A percentile compares a stretch with the other conserved stretches of the same genome.
phyloP scores from a whole-genome alignment of 495 filamentous ascomycete species.

The Neurospora sp. region DNA sequence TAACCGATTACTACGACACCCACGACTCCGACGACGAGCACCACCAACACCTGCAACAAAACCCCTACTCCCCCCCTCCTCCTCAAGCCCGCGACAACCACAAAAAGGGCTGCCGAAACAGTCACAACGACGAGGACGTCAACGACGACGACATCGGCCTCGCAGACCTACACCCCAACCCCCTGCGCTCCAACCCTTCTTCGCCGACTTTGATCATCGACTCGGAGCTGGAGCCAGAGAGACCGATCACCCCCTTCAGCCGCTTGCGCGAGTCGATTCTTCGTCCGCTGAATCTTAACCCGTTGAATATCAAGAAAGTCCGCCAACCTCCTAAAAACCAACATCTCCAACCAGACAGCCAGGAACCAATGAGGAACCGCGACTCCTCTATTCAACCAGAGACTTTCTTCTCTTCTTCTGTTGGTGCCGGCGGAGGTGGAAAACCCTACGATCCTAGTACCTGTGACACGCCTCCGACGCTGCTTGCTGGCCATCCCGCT shows the following conservation, averaged over 20 bases:
- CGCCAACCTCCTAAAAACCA: slow-evolving; percentile 7
- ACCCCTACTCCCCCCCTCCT: neutral
- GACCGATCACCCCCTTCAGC: slow-evolving; percentile 21
- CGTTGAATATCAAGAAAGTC: slow-evolving; percentile 16
- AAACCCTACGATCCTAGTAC: slow-evolving; percentile 43
- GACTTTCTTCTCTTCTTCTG: slow-evolving; percentile 34
- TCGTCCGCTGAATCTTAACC: slow-evolving; percentile 32
- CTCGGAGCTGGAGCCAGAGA: neutral
- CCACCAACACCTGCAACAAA: slow-evolving; percentile 8
- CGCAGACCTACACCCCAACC: slow-evolving; percentile 33
- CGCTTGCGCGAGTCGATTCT: slow-evolving; percentile 25
- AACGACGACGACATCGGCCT: slow-evolving; percentile 12
- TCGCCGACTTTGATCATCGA: neutral
- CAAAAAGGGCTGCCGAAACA: slow-evolving; percentile 13
- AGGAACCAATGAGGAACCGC: slow-evolving; percentile 22
- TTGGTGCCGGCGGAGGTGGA: neutral
- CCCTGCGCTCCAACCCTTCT: slow-evolving; percentile 33
- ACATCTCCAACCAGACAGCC: slow-evolving; percentile 10
- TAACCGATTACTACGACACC: slow-evolving; percentile 39
- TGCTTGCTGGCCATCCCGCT: slow-evolving; percentile 20
- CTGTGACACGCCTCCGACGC: slow-evolving; percentile 37
- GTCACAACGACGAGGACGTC: slow-evolving; percentile 3
- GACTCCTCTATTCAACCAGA: slow-evolving; percentile 43
- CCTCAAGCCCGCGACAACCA: slow-evolving; percentile 28
- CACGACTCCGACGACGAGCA: slow-evolving; percentile 35